These are phyloP conservation scores for Micractinium sp. DNA, from an alignment of 139 green algal genomes.

Conservation along the genomic window DNA sequence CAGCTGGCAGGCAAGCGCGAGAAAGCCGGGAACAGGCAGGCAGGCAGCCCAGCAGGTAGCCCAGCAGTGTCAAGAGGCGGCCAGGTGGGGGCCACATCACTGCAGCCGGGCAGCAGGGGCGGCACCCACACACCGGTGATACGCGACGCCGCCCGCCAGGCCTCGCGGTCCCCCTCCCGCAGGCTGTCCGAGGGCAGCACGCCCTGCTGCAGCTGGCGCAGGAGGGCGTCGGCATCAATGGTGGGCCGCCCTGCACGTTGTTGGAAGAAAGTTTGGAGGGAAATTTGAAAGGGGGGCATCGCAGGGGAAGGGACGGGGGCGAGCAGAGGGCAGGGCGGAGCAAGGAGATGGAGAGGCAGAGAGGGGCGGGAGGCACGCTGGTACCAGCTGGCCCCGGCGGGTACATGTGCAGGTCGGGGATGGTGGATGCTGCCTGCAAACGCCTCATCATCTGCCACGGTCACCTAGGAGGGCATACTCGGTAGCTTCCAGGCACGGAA, in stretches of 20 bases:
- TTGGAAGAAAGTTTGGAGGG: background rate
- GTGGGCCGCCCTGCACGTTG: constrained; percentile 1
- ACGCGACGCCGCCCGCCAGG: constrained; percentile 16
- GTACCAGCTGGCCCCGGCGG: no score
- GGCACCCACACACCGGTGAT: background rate
- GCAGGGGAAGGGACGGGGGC: no score
- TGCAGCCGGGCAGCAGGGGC: background rate
- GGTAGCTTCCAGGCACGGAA: background rate
- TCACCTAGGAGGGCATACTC: no score
- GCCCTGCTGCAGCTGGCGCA: background rate
- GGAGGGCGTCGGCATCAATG: background rate
- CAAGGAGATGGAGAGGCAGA: no score
- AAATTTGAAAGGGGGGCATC: background rate
- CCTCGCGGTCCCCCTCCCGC: background rate
- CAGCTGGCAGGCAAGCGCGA: background rate
- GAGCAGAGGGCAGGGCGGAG: no score
- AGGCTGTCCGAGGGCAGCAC: constrained; percentile 23
- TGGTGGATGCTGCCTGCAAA: no score
- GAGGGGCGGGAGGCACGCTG: no score
- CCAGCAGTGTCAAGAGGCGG: no score
- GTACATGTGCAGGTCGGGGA: no score
- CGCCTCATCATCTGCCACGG: no score
- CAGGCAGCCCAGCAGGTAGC: no score
- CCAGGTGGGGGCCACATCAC: background rate
- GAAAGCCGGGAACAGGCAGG: no score